Percentiles rank a stretch among this genome's conserved stretches.
Evolutionary conservation across 371 early-diverging fungal species (phyloP).

Genomic region (Saksenaea oblongispora): DNA sequence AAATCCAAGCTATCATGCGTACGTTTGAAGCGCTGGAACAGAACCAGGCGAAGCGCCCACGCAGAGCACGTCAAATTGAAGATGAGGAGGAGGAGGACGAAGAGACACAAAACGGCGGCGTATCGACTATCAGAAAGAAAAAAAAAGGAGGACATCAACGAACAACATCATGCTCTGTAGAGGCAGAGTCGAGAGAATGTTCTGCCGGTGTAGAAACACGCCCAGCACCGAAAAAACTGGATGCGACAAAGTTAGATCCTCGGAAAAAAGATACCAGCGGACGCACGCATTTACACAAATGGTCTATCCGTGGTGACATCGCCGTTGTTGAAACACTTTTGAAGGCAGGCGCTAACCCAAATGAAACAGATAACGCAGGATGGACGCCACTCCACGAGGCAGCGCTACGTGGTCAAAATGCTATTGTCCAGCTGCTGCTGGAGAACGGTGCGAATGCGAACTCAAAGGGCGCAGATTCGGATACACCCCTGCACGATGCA

Average conservation of each 20-base stretch:
- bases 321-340: constrained; percentile 56
- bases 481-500: constrained; percentile 85
- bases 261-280: constrained; percentile 56
- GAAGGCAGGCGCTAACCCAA: constrained; percentile 76
- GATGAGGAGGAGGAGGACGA: constrained; percentile 20
- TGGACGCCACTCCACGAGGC: constrained; percentile 82
- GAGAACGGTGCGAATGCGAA: constrained; percentile 74
- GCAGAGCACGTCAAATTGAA: constrained; percentile 37
- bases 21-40: constrained; percentile 52
- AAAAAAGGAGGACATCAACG: constrained; percentile 9
- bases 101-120: background rate
- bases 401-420: constrained; percentile 65
- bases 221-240: constrained; percentile 14
- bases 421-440: constrained; percentile 64
- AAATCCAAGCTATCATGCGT: constrained; percentile 65
- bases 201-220: constrained; percentile 24
- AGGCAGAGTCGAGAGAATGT: constrained; percentile 28
- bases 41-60: constrained; percentile 11
- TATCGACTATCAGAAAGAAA: constrained; percentile 5
- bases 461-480: constrained; percentile 67
- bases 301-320: constrained; percentile 57
- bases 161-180: constrained; percentile 21
- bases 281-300: constrained; percentile 58
- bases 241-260: constrained; percentile 36
- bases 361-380: constrained; percentile 71